Percentiles rank a stretch among this genome's conserved stretches.
Evolutionary conservation across 768 basidiomycete genomes (phyloP).

Genomic region (Boletus speciosus): DNA sequence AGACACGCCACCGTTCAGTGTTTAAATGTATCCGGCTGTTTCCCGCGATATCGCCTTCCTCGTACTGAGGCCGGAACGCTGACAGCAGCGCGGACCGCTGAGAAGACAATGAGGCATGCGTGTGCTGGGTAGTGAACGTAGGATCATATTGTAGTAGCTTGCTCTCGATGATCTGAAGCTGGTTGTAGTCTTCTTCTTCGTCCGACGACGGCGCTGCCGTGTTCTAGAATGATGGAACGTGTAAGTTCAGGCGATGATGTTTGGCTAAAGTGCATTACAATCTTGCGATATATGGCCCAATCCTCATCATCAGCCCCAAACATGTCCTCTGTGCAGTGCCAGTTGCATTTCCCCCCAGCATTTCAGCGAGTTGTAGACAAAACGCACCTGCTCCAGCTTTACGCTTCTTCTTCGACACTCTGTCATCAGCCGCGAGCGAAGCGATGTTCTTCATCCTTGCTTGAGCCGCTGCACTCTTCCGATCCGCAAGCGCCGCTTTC

Average conservation of each 20-base stretch:
- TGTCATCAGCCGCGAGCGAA: slow-evolving; percentile 82
- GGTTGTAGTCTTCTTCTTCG: slow-evolving; percentile 81
- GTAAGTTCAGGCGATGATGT: neutral
- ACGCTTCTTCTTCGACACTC: slow-evolving; percentile 78
- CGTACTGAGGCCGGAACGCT: slow-evolving; percentile 78
- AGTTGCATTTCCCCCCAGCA: too few relatives aligned
- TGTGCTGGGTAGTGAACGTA: slow-evolving; percentile 75
- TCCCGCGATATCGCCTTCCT: slow-evolving; percentile 70
- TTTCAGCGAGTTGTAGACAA: neutral
- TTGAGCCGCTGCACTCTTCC: slow-evolving; percentile 94
- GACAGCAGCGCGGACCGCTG: slow-evolving; percentile 82
- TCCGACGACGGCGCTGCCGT: slow-evolving; percentile 71
- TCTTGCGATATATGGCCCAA: slow-evolving; percentile 97
- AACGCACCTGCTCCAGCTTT: slow-evolving; percentile 72
- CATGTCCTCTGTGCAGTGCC: slow-evolving; percentile 64
- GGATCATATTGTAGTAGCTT: slow-evolving; percentile 84
- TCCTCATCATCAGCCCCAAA: slow-evolving; percentile 95
- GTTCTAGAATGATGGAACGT: slow-evolving; percentile 44
- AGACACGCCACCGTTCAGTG: slow-evolving; percentile 85
- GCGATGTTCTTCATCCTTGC: slow-evolving; percentile 96
- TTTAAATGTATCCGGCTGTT: slow-evolving; percentile 81
- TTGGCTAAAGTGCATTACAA: slow-evolving; percentile 48
- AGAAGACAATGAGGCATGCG: slow-evolving; percentile 71
- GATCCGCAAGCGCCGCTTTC: slow-evolving; percentile 78
- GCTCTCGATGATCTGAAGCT: slow-evolving; percentile 71